Base-by-base conservation (phyloP, 768 basidiomycete genomes). In the Clathrus columnatus region DNA sequence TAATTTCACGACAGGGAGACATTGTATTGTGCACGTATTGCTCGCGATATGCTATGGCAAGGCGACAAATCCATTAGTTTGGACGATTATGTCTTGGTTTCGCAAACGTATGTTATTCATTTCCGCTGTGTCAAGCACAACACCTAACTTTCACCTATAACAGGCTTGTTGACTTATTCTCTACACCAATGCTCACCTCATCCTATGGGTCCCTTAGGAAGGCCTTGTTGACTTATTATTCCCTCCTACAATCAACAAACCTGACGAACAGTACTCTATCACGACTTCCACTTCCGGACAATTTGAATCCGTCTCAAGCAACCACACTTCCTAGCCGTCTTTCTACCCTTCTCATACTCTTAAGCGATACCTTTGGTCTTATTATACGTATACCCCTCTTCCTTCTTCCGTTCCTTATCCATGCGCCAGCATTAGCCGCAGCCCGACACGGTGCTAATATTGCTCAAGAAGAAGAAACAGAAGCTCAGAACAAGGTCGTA, bases 401-500 rank as follows among this genome's bases (percentile, higher is more conserved):
- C 73, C 64, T 91, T 55, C 68, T 96, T 48, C 95, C 95, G 1
- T 75, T 96, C 26, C 64, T 95, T 54, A 72, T 94, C 51, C 89
- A 92, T 56, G 68, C 83, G 11, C 96, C 96, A 3, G 83, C 87
- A 46, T 98, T 98, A 70, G 70, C 84, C 57, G 83, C 95, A 74
- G 85, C 82, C 11, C 76, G 83, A 27, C 63, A 85, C 50, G 91
- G 90, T 45, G 87, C 86, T 18, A 71, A 78, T 46, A 83, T 79
- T 30, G 78, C 87, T 63, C 82, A 91, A 58, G 93, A 97, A 66
- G 86, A 97, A 68, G 95, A 97, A 68, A 87, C 91, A 10, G 86
- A 91, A 68, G 96, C 95, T 44, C 94, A 98, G 75, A 98, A 91
- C 75, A 99, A 99, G 75, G 81, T 96, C 45, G 84, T 88, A 11